Conservation (phyloP, 805 yeast genomes). For the Pichia thaimueangensis region DNA sequence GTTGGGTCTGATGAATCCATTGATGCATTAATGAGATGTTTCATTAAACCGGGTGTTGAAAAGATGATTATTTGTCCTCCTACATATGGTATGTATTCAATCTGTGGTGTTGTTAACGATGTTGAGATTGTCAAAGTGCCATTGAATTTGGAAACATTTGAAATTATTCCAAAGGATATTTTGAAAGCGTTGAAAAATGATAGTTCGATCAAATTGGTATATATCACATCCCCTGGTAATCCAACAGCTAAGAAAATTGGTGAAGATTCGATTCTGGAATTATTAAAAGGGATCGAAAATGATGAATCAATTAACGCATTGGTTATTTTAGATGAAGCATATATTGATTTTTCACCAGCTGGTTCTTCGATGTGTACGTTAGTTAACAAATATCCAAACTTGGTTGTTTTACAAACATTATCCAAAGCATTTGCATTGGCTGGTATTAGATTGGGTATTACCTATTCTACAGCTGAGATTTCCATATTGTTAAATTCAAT, state of each 20-base stretch:
- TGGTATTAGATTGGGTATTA: conserved; percentile 83
- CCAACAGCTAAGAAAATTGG: conserved; percentile 76
- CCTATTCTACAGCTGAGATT: conserved; percentile 56
- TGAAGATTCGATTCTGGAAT: conserved; percentile 39
- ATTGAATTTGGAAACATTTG: conserved; percentile 58
- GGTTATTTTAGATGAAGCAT: conserved; percentile 90
- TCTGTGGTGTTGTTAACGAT: conserved; percentile 87
- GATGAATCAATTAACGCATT: conserved; percentile 60
- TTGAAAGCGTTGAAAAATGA: conserved; percentile 48
- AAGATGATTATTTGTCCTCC: conserved; percentile 87
- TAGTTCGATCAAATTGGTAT: conserved; percentile 61
- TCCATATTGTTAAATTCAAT: conserved; percentile 72
- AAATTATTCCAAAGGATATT: conserved; percentile 53
- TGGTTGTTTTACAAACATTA: conserved; percentile 85
- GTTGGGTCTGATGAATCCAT: conserved; percentile 97
- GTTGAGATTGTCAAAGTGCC: conserved; percentile 73
- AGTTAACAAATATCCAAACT: conserved; percentile 74
- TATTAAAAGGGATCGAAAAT: conserved; percentile 35
- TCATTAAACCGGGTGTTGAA: conserved; percentile 76
- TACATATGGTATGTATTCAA: conserved; percentile 94
- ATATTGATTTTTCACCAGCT: conserved; percentile 71
- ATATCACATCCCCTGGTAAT: conserved; percentile 93
- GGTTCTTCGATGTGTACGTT: conserved; percentile 70
- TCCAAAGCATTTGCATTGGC: conserved; percentile 96
- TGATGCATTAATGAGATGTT: conserved; percentile 79